A percentile compares a stretch with the other conserved stretches of the same genome.
Evolutionary conservation across 768 basidiomycete genomes (phyloP).

Genomic region (Multifurca ochricompacta): DNA sequence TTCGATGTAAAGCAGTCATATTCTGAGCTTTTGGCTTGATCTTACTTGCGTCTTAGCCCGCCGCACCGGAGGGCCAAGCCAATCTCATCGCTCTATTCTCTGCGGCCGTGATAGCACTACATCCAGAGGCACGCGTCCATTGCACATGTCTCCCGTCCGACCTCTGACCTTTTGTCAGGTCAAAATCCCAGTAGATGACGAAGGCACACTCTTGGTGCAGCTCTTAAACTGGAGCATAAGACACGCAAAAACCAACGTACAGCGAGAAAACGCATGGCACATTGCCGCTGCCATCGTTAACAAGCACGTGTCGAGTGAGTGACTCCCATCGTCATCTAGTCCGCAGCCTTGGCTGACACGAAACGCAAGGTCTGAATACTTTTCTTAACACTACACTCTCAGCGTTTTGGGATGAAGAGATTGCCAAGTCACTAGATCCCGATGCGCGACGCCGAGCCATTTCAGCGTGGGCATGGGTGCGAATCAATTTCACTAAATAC

Average conservation of each 20-base stretch:
- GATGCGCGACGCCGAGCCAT: constrained; percentile 45
- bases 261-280: constrained; percentile 49
- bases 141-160: background rate
- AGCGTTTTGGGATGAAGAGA: constrained; percentile 41
- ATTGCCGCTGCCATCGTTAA: constrained; percentile 67
- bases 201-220: constrained; percentile 43
- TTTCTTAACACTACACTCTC: constrained; percentile 40
- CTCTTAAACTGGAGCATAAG: constrained; percentile 56
- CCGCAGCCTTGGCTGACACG: background rate
- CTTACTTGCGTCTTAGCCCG: constrained; percentile 29
- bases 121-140: constrained; percentile 45
- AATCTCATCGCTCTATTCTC: constrained; percentile 63
- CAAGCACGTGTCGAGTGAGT: constrained; percentile 62
- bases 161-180: constrained; percentile 35
- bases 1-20: constrained; percentile 37
- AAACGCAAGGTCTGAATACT: constrained; percentile 35
- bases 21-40: background rate
- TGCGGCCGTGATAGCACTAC: constrained; percentile 54
- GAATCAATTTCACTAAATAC: constrained; percentile 16
- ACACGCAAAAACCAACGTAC: constrained; percentile 38
- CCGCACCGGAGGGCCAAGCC: constrained; percentile 42
- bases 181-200: constrained; percentile 39
- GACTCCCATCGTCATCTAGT: background rate
- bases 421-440: constrained; percentile 31
- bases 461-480: constrained; percentile 62